A percentile compares a stretch with the other conserved stretches of the same genome.
Evolutionary conservation across 129 eudicot genomes (phyloP).

Genomic region (Pseudognaphalium luteoalbum): DNA sequence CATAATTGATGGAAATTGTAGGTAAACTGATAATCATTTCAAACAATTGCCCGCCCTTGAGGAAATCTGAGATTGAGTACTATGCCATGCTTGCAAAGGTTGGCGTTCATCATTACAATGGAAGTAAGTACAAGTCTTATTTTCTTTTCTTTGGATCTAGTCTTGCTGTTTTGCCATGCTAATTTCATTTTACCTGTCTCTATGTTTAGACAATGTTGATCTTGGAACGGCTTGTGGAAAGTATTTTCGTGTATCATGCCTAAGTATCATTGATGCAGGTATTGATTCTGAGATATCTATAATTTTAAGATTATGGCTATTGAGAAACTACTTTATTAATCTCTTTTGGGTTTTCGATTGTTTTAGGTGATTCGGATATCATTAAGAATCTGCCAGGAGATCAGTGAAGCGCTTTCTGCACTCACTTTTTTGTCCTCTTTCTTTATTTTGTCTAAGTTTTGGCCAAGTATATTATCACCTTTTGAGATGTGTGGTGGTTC

Average conservation of each 20-base stretch:
- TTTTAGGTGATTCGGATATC: slow-evolving; percentile 63
- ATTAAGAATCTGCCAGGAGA: slow-evolving; percentile 56
- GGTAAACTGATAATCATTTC: slow-evolving; percentile 65
- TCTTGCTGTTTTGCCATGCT: neutral
- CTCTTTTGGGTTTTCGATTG: neutral
- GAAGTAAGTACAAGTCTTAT: slow-evolving; percentile 51
- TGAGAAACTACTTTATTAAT: neutral
- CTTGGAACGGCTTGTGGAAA: slow-evolving; percentile 68
- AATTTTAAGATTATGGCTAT: neutral
- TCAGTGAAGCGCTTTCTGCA: slow-evolving; percentile 20
- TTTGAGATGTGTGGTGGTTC: slow-evolving; percentile 7
- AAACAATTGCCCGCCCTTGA: slow-evolving; percentile 77
- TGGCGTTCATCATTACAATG: slow-evolving; percentile 85
- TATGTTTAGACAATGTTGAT: slow-evolving; percentile 50
- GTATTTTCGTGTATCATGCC: slow-evolving; percentile 59
- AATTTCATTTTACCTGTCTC: neutral
- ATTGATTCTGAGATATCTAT: neutral
- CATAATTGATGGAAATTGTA: slow-evolving; percentile 21
- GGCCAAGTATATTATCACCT: slow-evolving; percentile 16
- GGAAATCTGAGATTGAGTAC: slow-evolving; percentile 85
- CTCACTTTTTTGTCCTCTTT: neutral
- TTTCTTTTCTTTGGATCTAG: neutral
- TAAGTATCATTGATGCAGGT: slow-evolving; percentile 64
- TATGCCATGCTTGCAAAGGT: slow-evolving; percentile 86
- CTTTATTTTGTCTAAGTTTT: slow-evolving; percentile 6